phyloP scores from a whole-genome alignment of 495 filamentous ascomycete species.

The Hypomontagnella submonticulosa region DNA sequence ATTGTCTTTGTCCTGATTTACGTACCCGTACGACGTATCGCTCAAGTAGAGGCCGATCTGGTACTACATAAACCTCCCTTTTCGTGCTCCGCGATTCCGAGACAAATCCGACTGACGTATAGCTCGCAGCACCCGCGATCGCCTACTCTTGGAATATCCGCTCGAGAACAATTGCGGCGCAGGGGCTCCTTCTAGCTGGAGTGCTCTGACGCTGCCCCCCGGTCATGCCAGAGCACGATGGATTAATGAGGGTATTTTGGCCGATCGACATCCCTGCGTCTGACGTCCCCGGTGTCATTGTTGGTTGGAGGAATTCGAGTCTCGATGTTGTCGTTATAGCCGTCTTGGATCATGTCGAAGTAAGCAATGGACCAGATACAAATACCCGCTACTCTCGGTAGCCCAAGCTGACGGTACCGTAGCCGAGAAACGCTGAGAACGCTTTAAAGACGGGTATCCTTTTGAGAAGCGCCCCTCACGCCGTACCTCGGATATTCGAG shows the following conservation, averaged over 20 bases:
- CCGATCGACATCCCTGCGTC: slow-evolving; percentile 83
- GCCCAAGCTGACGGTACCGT: slow-evolving; percentile 21
- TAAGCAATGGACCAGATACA: slow-evolving; percentile 50
- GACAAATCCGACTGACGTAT: slow-evolving; percentile 25
- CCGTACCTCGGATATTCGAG: slow-evolving; percentile 81
- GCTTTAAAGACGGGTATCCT: slow-evolving; percentile 86
- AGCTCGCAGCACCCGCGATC: slow-evolving; percentile 81
- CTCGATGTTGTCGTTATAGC: slow-evolving; percentile 90
- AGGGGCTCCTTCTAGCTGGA: slow-evolving; percentile 87
- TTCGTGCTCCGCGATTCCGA: background rate
- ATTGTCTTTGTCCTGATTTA: slow-evolving; percentile 57
- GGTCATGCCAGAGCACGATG: slow-evolving; percentile 93
- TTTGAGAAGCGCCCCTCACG: slow-evolving; percentile 83
- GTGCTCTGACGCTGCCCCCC: slow-evolving; percentile 45
- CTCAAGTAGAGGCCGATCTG: slow-evolving; percentile 56
- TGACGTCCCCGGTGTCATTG: slow-evolving; percentile 80
- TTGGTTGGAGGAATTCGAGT: slow-evolving; percentile 95
- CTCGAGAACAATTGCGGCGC: slow-evolving; percentile 92
- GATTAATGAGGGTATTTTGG: slow-evolving; percentile 98
- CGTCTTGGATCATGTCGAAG: slow-evolving; percentile 91
- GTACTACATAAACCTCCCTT: slow-evolving; percentile 45
- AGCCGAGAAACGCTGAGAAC: slow-evolving; percentile 81
- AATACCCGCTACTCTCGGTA: background rate
- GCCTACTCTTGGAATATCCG: slow-evolving; percentile 84
- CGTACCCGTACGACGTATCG: slow-evolving; percentile 60